A percentile compares a stretch with the other conserved stretches of the same genome.
These are phyloP conservation scores for Metschnikowia lunata DNA, from an alignment of 805 yeast species.

Conservation along the genomic window DNA sequence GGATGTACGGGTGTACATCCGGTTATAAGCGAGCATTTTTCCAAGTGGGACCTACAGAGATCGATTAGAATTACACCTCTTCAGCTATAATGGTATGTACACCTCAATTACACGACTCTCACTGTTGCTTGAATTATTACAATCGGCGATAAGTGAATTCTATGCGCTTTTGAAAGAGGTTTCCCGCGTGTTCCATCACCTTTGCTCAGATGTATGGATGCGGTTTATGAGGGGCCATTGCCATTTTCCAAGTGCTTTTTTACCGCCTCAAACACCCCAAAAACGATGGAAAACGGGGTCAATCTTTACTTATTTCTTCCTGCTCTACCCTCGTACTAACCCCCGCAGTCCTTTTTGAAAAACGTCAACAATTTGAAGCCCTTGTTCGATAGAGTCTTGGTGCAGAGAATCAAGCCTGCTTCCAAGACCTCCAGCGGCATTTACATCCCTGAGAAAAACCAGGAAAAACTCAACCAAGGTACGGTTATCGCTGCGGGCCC, in stretches of 20 bases:
- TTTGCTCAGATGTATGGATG: no score
- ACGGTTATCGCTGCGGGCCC: constrained; percentile 94
- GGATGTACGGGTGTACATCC: constrained; percentile 8
- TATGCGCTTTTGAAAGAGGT: no score
- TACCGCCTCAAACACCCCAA: neutral
- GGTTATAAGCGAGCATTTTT: constrained; percentile 4
- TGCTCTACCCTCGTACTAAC: constrained; percentile 19
- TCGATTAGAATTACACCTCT: no score
- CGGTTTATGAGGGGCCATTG: no score
- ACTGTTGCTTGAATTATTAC: no score
- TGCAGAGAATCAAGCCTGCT: constrained; percentile 89
- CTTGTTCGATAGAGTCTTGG: constrained; percentile 91
- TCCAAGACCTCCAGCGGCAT: constrained; percentile 90
- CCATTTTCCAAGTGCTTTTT: neutral
- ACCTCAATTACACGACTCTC: no score
- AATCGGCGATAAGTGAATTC: no score
- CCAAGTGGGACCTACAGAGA: no score
- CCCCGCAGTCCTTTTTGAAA: constrained; percentile 55
- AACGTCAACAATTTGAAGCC: constrained; percentile 87
- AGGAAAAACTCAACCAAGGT: constrained; percentile 88
- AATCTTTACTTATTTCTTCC: no score
- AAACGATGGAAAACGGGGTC: no score
- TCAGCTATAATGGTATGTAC: no score
- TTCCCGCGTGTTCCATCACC: no score
- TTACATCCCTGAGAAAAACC: constrained; percentile 93